These are phyloP conservation scores for Nigrospora sphaerica DNA, from an alignment of 2,329 filamentous ascomycete species.

Conservation along the genomic window DNA sequence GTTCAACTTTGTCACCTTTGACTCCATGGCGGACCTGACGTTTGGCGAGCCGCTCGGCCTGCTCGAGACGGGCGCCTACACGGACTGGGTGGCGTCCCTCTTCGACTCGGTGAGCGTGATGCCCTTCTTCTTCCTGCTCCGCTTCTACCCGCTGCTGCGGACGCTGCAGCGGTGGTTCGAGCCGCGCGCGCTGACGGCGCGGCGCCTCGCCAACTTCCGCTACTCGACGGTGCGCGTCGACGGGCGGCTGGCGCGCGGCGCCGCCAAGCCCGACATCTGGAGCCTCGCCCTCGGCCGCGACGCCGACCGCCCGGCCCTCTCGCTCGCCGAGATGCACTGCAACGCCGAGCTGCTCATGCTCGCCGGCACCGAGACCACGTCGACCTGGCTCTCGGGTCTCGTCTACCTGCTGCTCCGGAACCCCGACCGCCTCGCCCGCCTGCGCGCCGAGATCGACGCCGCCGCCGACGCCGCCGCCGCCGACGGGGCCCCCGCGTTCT, in stretches of 20 bases:
- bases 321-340: slow-evolving; percentile 1
- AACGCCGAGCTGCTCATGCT: slow-evolving; percentile 4
- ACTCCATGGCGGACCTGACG: slow-evolving; percentile 31
- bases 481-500: neutral
- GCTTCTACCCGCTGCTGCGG: slow-evolving; percentile 14
- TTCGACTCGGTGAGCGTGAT: slow-evolving; percentile 13
- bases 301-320: slow-evolving; percentile 1
- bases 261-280: slow-evolving; percentile 17
- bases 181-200: slow-evolving; percentile 11
- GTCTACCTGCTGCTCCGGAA: slow-evolving; percentile 1
- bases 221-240: slow-evolving; percentile 19
- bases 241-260: slow-evolving; percentile 15
- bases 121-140: slow-evolving; percentile 13
- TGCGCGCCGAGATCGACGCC: neutral
- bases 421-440: neutral
- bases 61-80: slow-evolving; percentile 17
- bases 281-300: slow-evolving; percentile 12
- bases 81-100: slow-evolving; percentile 9
- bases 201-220: slow-evolving; percentile 11
- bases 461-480: neutral
- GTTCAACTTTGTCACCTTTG: slow-evolving; percentile 25
- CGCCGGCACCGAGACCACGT: slow-evolving; percentile 5
- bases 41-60: slow-evolving; percentile 32
- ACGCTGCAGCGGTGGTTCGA: slow-evolving; percentile 12
- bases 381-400: slow-evolving; percentile 14